Evolutionary conservation across 1,284 basidiomycete genomes (phyloP), one percentile per base, ranked within the genome.

Genomic region (Trichosporon sp.): DNA sequence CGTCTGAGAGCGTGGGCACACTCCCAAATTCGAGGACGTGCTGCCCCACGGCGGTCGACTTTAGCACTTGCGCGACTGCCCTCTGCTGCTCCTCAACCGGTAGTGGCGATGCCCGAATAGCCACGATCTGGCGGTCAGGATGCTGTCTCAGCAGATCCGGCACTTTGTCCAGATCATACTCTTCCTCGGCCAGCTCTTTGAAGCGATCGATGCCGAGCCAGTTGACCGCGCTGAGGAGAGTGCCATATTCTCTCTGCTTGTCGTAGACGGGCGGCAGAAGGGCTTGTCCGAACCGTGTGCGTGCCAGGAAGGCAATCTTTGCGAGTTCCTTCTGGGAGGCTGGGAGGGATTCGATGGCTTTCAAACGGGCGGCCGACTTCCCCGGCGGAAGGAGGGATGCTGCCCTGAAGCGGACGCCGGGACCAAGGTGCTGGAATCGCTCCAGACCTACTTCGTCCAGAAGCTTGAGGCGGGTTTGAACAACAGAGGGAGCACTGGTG

Each of bases 211-310:
- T 11, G 51, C 51, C 51, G 19, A 54, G 21, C 51, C 51, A 54
- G 51, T 54, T 54, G 6, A 54, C 14, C 6, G 51, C 51, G 8
- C 51, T 12, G 6, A 54, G 51, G 7, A 54, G 51, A 3, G 51
- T 54, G 7, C 51, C 51, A 16, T 54, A 54, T 19, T 54, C 51
- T 21, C 51, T n/a, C 51, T 54, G 51, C 51, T 54, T 54, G 51
- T 54, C 51, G 51, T 54, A 54, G 19, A 54, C 51, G 8, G 21
- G 51, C 19, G 51, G 51, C 4, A 54, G 51, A 5, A 54, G 51
- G 8, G 51, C 51, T 21, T 54, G 51, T 8, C 51, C 51, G 10
- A 54, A 54, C 1, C 51, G 51, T 5, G 51, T 54, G 2, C 19
- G 51, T 7, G 51, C 51, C 6, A 54, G 51, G 51, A n/a, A 54